A percentile compares a stretch with the other conserved stretches of the same genome.
phyloP scores from a whole-genome alignment of 495 filamentous ascomycete species.

The Hyaloscypha finlandica region DNA sequence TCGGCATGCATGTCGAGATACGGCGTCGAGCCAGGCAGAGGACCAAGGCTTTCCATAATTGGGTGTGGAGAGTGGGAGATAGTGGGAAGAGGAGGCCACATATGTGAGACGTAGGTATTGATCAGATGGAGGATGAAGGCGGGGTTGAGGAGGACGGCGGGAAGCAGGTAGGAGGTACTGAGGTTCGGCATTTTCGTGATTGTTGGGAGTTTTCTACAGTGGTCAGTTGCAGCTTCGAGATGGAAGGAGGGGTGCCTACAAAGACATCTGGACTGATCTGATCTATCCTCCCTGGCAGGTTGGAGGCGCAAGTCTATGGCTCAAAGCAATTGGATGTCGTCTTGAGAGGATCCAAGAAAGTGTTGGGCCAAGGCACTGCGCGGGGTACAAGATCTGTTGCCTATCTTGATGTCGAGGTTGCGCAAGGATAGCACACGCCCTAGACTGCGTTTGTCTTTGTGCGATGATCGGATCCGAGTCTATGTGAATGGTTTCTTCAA shows the following conservation, averaged over 20 bases:
- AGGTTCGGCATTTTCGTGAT: constrained; percentile 30
- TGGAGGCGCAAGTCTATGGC: not conserved
- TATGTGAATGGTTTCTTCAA: not conserved
- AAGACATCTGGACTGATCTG: not conserved
- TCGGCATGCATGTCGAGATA: constrained; percentile 41
- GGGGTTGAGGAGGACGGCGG: constrained; percentile 45
- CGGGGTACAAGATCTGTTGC: not conserved
- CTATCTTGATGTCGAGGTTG: not conserved
- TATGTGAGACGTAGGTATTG: constrained; percentile 41
- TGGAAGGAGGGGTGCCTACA: not conserved
- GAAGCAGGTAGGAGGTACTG: constrained; percentile 40
- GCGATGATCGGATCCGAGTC: not conserved
- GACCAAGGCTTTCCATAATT: constrained; percentile 35
- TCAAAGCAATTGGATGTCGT: not conserved
- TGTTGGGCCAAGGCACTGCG: not conserved
- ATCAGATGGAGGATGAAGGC: constrained; percentile 43
- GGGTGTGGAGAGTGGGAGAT: constrained; percentile 34
- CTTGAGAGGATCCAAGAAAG: not conserved
- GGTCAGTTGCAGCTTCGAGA: not conserved
- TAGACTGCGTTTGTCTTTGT: not conserved
- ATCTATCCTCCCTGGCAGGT: not conserved
- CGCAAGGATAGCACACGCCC: not conserved
- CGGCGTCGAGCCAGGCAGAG: constrained; percentile 31
- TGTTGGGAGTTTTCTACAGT: constrained; percentile 2
- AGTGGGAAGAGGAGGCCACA: constrained; percentile 33